Evolutionary conservation across 345 rosid genomes (phyloP), one percentile per base, ranked within the genome.

Genomic region (Streptanthus diversifolius): DNA sequence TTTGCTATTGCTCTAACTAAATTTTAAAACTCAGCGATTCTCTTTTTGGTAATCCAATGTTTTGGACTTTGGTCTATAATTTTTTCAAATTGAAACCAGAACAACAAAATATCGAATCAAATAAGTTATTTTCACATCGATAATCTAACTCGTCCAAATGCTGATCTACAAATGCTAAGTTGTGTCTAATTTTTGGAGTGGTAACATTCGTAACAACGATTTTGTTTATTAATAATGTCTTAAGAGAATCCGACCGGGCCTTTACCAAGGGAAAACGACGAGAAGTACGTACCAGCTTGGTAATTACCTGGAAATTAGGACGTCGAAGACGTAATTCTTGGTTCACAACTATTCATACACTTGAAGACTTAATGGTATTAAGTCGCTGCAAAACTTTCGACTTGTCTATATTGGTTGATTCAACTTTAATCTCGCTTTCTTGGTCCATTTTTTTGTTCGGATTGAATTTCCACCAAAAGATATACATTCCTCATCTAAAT

Each of bases 391-490:
- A 48, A 24, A 8, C 45, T 45, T 21, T 47, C 53, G 17, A 39
- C 33, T 12, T 47, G 48, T 59, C 48, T 35, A 45, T 45, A 9
- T n/a, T 58, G 3, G 33, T 45, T 33, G 11, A 60, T 59, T 59
- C 74, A 59, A 60, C 60, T 48, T 8, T 7, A 62, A 29, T 29
- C 25, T 71, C 61, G 52, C 32, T 61, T 61, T 61, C 75, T 11
- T 51, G 62, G 53, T 62, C 76, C 29, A 62, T 4, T 18, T 12
- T 51, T 39, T 39, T 4, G 22, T 13, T 48, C 45, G 29, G 8
- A 4, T 30, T 40, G 7, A n/a, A 30, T 53, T 44, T 53, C 25
- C 18, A 19, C 43, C 35, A 52, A 63, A 29, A 62, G 0, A 62
- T 62, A 61, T 39, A 37, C 15, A 17, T 25, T 3, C 3, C 18